phyloP scores from a whole-genome alignment of 495 filamentous ascomycete species.

The Penicillium simplicissimum region DNA sequence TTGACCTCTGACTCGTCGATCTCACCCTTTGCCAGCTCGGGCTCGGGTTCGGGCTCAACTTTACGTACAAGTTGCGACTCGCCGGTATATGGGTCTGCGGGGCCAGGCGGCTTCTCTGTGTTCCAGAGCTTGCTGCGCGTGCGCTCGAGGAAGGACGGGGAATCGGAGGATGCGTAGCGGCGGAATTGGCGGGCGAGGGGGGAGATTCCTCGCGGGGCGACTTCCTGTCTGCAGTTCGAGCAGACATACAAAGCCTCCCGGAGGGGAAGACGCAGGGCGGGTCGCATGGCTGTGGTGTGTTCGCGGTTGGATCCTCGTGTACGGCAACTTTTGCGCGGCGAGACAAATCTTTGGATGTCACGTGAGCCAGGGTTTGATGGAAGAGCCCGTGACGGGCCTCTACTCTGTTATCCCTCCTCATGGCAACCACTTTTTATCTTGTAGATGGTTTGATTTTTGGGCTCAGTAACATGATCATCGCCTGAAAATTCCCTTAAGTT shows the following conservation, averaged over 20 bases:
- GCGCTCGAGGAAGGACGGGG: slow-evolving; percentile 47
- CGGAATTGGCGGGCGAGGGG: slow-evolving; percentile 44
- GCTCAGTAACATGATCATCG: neutral
- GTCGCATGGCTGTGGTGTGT: slow-evolving; percentile 41
- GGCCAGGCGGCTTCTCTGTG: slow-evolving; percentile 54
- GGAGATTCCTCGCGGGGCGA: slow-evolving; percentile 37
- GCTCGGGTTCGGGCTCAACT: slow-evolving; percentile 9
- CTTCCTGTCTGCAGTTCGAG: slow-evolving; percentile 44
- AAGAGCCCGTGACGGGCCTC: neutral
- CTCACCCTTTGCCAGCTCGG: slow-evolving; percentile 4
- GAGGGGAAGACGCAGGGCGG: slow-evolving; percentile 40
- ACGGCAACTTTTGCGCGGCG: slow-evolving; percentile 23
- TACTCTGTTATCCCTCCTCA: too few species aligned
- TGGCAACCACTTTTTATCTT: neutral
- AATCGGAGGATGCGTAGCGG: slow-evolving; percentile 41
- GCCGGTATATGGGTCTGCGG: slow-evolving; percentile 54
- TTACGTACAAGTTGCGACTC: slow-evolving; percentile 27
- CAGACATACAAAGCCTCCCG: slow-evolving; percentile 47
- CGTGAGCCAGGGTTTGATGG: slow-evolving; percentile 15
- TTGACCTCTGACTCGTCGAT: neutral
- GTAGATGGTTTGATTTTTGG: neutral
- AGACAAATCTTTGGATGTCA: slow-evolving; percentile 32
- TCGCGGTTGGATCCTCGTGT: neutral
- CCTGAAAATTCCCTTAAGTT: too few species aligned
- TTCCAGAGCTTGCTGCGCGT: slow-evolving; percentile 58